A percentile compares a stretch with the other conserved stretches of the same genome.
Conservation (phyloP, 225 moss, liverwort and hornwort genomes). For the Marchantia polymorpha region DNA sequence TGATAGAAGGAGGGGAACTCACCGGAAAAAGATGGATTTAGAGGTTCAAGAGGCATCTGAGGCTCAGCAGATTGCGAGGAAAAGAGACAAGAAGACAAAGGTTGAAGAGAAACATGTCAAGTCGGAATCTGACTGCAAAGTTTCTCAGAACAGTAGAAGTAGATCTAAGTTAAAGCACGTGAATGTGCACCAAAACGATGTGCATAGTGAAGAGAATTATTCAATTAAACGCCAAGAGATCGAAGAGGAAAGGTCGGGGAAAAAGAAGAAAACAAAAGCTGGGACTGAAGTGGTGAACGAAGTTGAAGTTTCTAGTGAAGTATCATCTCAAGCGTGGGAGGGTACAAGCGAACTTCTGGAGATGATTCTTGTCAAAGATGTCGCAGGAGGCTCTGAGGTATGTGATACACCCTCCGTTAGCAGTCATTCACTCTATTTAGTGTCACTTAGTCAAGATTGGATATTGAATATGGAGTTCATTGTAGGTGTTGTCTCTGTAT, state of each 20-base stretch:
- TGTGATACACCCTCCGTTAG: not conserved
- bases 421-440: not conserved
- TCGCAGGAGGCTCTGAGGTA: slow-evolving; percentile 67
- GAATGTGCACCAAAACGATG: not conserved
- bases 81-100: not conserved
- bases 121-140: not conserved
- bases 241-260: not conserved
- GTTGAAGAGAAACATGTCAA: not conserved
- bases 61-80: not conserved
- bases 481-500: not conserved
- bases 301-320: slow-evolving; percentile 25
- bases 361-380: slow-evolving; percentile 81
- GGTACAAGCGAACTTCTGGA: slow-evolving; percentile 61
- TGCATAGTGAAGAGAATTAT: not conserved
- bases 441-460: too few relatives aligned
- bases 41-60: slow-evolving; percentile 3
- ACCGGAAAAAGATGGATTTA: not conserved
- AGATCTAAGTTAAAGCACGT: not conserved
- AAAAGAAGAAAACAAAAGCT: not conserved
- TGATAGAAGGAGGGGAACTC: not conserved
- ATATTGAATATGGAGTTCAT: too few relatives aligned
- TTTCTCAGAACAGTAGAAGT: not conserved
- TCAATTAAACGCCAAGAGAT: not conserved
- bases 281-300: not conserved
- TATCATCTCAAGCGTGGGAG: slow-evolving; percentile 40